Base-by-base conservation (phyloP, 805 yeast genomes). In the Pichia californica region DNA sequence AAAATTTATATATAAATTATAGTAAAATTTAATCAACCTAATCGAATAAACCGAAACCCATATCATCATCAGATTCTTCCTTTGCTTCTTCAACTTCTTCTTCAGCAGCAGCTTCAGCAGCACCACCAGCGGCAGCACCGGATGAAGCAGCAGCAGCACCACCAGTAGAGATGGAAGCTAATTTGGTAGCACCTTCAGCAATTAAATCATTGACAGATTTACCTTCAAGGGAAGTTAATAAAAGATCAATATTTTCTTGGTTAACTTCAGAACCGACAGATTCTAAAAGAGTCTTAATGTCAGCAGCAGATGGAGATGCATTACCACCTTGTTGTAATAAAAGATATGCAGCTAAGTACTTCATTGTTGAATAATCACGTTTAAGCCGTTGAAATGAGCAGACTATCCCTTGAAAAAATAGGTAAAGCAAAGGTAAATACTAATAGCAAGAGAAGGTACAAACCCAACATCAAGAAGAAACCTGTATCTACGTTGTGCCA, bases 331-430 rank as follows among this genome's bases (percentile, higher is more conserved):
- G 88, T 77, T 83, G 88, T 74, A 93, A 82, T 76, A 91, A 84
- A 74, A 93, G 84, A 81, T 93, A 93, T 74, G 99, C 98, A 76
- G 99, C 99, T 77, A 93, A 84, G 83, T 91, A 91, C 86, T 88
- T 93, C 97, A 88, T 64, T 55, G 48, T 53, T 49, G 83, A 80
- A 80, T 81, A 81, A 81, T 80, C 86, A 78, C 78, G 70, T 78
- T 80, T 81, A 81, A 81, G 87, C 86, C 69, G 40, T 36, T 41
- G 61, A 54, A 51, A 47, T 57, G 52, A 62, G 87, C 91, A 76
- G 91, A 83, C 89, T 83, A 83, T 82, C 80, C 89, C 76, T 83
- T 82, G 64, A 21, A 29, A 18, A 30, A 42, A 45, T 36, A 45
- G 38, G 38, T 29, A 35, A 36, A 15, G 23, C 32, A 16, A 5